Conservation (phyloP, 1,284 basidiomycete genomes). For the Malassezia globosa region DNA sequence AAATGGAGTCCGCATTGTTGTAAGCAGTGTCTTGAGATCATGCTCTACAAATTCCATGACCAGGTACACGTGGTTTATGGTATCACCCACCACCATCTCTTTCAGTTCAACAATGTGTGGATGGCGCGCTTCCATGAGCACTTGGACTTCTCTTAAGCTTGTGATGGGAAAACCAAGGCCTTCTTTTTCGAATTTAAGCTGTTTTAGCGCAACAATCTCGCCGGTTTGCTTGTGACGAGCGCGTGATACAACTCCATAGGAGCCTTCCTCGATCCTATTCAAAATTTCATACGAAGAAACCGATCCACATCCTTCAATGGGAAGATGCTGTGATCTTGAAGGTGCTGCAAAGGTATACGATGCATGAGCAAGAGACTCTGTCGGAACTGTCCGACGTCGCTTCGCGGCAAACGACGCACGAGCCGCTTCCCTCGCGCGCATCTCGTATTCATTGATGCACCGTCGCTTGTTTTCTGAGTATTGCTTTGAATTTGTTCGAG, state of each 20-base stretch:
- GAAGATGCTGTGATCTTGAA: slow-evolving; percentile 18
- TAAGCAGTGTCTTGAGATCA: slow-evolving; percentile 84
- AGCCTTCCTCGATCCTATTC: slow-evolving; percentile 98
- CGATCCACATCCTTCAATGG: slow-evolving; percentile 28
- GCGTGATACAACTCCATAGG: slow-evolving; percentile 93
- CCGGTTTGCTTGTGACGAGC: slow-evolving; percentile 65
- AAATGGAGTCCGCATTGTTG: slow-evolving; percentile 82
- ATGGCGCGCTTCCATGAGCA: slow-evolving; percentile 67
- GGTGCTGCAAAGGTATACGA: not conserved
- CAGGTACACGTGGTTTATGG: slow-evolving; percentile 93
- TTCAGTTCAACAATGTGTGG: slow-evolving; percentile 89
- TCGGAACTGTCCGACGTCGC: not conserved
- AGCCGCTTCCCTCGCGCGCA: slow-evolving; percentile 5
- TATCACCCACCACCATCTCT: slow-evolving; percentile 98
- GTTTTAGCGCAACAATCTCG: slow-evolving; percentile 83
- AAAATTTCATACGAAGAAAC: slow-evolving; percentile 50
- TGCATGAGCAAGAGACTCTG: not conserved
- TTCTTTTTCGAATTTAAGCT: slow-evolving; percentile 94
- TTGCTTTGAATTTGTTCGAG: no score
- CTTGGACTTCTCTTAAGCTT: slow-evolving; percentile 82
- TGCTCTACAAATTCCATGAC: slow-evolving; percentile 99
- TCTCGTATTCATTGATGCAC: no score
- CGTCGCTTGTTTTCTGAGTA: no score
- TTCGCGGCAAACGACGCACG: slow-evolving; percentile 1
- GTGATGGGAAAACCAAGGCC: slow-evolving; percentile 98